Evolutionary conservation across 192 early-diverging fungal genomes (phyloP).

Genomic region (Entomortierella chlamydospora): DNA sequence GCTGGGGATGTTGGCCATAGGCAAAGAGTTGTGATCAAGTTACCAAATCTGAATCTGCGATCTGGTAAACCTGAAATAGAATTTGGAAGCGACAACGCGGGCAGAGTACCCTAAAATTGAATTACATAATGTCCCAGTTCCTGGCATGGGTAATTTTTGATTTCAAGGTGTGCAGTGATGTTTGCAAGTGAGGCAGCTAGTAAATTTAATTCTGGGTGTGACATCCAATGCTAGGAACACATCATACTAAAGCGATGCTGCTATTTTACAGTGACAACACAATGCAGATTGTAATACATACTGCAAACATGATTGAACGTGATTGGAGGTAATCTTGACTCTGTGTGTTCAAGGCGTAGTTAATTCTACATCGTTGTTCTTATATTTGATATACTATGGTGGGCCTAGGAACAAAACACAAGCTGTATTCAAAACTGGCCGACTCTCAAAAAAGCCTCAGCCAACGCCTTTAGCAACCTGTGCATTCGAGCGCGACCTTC

Average conservation of each 20-base stretch:
- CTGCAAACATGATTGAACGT: constrained; percentile 69
- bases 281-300: constrained; percentile 66
- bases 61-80: constrained; percentile 1
- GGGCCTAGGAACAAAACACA: constrained; percentile 66
- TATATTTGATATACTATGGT: not conserved
- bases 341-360: too few species aligned
- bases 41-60: not conserved
- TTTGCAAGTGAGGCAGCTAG: too few species aligned
- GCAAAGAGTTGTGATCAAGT: not conserved
- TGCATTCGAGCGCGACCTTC: constrained; percentile 67
- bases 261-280: constrained; percentile 61
- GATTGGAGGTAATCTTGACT: constrained; percentile 64
- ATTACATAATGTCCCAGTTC: constrained; percentile 29
- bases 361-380: too few species aligned
- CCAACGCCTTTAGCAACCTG: constrained; percentile 19
- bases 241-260: constrained; percentile 75
- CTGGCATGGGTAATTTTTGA: constrained; percentile 27
- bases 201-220: too few species aligned
- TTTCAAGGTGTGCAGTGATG: too few species aligned
- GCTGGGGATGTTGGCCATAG: not conserved
- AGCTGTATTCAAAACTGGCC: constrained; percentile 63
- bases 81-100: constrained; percentile 16
- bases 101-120: constrained; percentile 14
- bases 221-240: constrained; percentile 65
- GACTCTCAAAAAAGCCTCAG: constrained; percentile 45